These are phyloP conservation scores for Salvia miltiorrhiza DNA, from an alignment of 257 asterid species.

Conservation along the genomic window DNA sequence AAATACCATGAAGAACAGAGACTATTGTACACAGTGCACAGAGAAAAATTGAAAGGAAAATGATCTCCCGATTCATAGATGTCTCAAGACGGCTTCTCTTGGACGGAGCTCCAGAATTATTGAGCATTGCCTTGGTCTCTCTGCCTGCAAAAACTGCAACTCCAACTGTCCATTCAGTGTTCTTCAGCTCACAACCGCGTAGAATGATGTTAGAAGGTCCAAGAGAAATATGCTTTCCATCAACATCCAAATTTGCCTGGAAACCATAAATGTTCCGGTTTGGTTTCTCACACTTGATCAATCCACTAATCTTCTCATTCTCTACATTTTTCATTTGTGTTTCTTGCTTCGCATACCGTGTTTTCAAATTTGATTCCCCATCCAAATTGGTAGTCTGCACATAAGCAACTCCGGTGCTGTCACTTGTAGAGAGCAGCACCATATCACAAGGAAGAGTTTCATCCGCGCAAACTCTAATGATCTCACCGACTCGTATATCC, in stretches of 20 bases:
- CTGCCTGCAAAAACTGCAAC: constrained; percentile 85
- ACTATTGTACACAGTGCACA: constrained; percentile 61
- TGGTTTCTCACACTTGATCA: constrained; percentile 92
- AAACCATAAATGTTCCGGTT: constrained; percentile 93
- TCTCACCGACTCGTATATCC: constrained; percentile 73
- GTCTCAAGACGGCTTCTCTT: constrained; percentile 93
- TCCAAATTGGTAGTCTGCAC: constrained; percentile 93
- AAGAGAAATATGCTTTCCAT: constrained; percentile 82
- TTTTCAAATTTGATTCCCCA: constrained; percentile 94
- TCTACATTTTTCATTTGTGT: constrained; percentile 60
- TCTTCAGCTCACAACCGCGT: constrained; percentile 96
- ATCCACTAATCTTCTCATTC: constrained; percentile 44
- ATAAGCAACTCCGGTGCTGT: constrained; percentile 87
- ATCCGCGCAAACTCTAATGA: constrained; percentile 60
- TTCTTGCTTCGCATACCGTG: constrained; percentile 96
- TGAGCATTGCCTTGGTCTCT: constrained; percentile 98
- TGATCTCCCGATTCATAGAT: constrained; percentile 77
- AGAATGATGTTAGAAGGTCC: constrained; percentile 92
- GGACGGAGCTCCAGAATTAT: constrained; percentile 95
- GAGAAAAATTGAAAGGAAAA: constrained; percentile 73
- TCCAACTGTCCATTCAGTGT: constrained; percentile 86
- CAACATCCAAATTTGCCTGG: constrained; percentile 85
- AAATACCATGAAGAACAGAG: constrained; percentile 68
- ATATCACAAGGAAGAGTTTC: constrained; percentile 92
- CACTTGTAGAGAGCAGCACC: constrained; percentile 89